Evolutionary conservation across 768 basidiomycete genomes (phyloP).

Genomic region (Hypholoma sublateritium): DNA sequence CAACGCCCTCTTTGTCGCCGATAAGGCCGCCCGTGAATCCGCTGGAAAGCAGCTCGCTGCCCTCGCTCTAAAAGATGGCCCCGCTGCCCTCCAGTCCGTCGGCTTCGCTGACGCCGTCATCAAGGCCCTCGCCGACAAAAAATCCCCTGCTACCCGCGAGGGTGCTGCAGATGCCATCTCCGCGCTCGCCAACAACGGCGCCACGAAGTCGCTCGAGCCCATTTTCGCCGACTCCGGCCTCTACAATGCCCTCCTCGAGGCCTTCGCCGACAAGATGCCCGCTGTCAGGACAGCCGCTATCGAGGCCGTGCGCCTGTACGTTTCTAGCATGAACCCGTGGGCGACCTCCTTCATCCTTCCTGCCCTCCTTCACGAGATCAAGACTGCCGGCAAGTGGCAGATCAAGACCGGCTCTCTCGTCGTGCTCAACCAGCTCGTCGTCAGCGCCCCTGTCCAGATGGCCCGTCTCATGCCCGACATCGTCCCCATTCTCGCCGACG

Average conservation of each 20-base stretch:
- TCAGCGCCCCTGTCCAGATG: constrained; percentile 77
- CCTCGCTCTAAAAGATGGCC: constrained; percentile 82
- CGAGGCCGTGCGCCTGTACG: constrained; percentile 77
- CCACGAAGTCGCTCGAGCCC: constrained; percentile 82
- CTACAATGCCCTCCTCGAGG: constrained; percentile 83
- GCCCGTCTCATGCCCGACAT: constrained; percentile 93
- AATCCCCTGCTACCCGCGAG: constrained; percentile 88
- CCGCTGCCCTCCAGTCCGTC: constrained; percentile 66
- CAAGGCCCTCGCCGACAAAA: constrained; percentile 94
- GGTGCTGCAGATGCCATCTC: constrained; percentile 76
- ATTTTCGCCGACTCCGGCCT: constrained; percentile 85
- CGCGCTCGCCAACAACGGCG: constrained; percentile 66
- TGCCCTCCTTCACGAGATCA: constrained; percentile 87
- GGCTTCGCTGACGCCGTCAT: constrained; percentile 72
- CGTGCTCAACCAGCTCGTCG: constrained; percentile 85
- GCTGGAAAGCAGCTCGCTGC: constrained; percentile 71
- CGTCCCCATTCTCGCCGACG: constrained; percentile 90
- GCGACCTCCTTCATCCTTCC: constrained; percentile 81
- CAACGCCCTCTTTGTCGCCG: constrained; percentile 76
- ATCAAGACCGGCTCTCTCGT: constrained; percentile 87
- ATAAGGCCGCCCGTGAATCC: constrained; percentile 78
- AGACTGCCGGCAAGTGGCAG: constrained; percentile 97
- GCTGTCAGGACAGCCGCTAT: constrained; percentile 83
- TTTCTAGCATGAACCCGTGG: constrained; percentile 86
- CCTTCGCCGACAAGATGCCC: constrained; percentile 94